These are phyloP conservation scores for Barnettozyma hawaiiensis DNA, from an alignment of 1,139 yeast species.

Conservation along the genomic window DNA sequence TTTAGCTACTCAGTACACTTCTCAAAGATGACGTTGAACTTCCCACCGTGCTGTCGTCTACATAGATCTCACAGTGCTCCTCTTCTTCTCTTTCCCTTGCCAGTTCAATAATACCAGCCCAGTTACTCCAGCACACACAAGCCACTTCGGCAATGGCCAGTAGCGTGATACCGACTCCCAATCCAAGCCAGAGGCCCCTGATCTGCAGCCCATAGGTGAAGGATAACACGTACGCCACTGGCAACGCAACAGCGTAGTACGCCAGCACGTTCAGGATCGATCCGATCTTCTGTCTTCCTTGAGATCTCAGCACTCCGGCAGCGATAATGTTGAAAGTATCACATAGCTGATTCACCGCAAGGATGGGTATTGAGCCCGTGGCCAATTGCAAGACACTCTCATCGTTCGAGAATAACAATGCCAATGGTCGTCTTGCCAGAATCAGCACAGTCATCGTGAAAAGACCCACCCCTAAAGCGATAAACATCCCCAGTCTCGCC, in stretches of 20 bases:
- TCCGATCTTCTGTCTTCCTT: slow-evolving; percentile 63
- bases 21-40: slow-evolving; percentile 1
- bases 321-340: slow-evolving; percentile 52
- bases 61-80: background rate
- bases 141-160: slow-evolving; percentile 43
- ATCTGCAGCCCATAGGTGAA: slow-evolving; percentile 42
- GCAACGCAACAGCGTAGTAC: slow-evolving; percentile 55
- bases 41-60: slow-evolving; percentile 1
- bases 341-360: slow-evolving; percentile 53
- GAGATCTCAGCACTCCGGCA: slow-evolving; percentile 60
- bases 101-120: slow-evolving; percentile 48
- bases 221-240: slow-evolving; percentile 50
- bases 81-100: slow-evolving; percentile 1
- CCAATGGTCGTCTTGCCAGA: slow-evolving; percentile 25
- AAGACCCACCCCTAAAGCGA: slow-evolving; percentile 27
- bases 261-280: slow-evolving; percentile 52
- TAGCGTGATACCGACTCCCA: slow-evolving; percentile 50
- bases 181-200: slow-evolving; percentile 67
- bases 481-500: slow-evolving; percentile 26
- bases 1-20: background rate
- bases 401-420: slow-evolving; percentile 28
- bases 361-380: slow-evolving; percentile 43
- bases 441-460: slow-evolving; percentile 30
- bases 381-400: slow-evolving; percentile 45
- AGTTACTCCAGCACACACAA: slow-evolving; percentile 44